These are phyloP conservation scores for Plantago ovata DNA, from an alignment of 257 asterid genomes.

Conservation along the genomic window DNA sequence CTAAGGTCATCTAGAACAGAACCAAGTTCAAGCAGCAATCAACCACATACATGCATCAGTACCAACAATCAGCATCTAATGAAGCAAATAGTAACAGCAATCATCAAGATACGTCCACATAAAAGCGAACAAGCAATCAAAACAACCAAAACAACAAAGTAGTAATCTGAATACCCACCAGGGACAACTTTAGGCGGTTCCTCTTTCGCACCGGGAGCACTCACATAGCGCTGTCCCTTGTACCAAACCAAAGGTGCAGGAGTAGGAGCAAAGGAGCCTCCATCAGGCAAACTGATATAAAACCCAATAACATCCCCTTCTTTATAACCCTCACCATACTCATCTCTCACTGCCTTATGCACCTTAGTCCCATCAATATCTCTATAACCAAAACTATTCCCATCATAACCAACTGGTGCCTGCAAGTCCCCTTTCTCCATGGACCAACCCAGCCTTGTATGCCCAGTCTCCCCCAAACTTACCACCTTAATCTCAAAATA, in stretches of 20 bases:
- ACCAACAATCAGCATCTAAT: background rate
- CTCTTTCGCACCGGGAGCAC: constrained; percentile 63
- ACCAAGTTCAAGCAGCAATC: too few species aligned
- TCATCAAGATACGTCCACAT: background rate
- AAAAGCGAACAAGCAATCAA: background rate
- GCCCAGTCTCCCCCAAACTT: constrained; percentile 90
- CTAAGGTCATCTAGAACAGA: too few species aligned
- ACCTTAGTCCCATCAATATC: constrained; percentile 90
- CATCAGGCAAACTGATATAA: constrained; percentile 81
- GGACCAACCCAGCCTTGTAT: constrained; percentile 91
- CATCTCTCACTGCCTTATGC: constrained; percentile 91
- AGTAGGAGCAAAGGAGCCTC: constrained; percentile 58
- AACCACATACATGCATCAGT: too few species aligned
- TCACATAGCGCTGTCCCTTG: constrained; percentile 82
- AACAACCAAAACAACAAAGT: constrained; percentile 7
- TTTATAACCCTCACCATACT: constrained; percentile 76
- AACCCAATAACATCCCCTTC: constrained; percentile 93
- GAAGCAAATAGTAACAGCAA: background rate
- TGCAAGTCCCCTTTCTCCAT: constrained; percentile 96
- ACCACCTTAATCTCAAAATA: constrained; percentile 81
- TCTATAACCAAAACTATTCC: constrained; percentile 84
- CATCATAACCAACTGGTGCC: constrained; percentile 97
- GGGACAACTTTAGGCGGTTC: constrained; percentile 83
- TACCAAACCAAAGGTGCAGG: constrained; percentile 79
- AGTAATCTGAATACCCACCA: constrained; percentile 40